Conservation (phyloP, 805 yeast genomes). For the Ogataea pini region DNA sequence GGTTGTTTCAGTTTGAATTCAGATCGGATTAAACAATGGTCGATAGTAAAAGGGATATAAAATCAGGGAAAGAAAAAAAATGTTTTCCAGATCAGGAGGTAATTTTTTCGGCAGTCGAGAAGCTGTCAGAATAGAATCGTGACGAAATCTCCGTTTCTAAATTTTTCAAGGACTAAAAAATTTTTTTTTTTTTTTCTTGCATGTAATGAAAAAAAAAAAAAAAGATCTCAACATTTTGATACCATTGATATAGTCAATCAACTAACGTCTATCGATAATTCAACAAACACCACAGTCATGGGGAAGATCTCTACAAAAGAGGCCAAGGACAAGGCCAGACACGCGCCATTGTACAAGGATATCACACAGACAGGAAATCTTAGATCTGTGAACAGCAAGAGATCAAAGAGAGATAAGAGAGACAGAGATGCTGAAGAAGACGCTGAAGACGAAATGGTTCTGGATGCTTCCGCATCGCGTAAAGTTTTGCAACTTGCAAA, state of each 20-base stretch:
- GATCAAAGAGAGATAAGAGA: slow-evolving; percentile 24
- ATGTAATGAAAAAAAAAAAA: slow-evolving; percentile 4
- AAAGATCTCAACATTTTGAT: neutral
- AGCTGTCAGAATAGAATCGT: slow-evolving; percentile 15
- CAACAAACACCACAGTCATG: slow-evolving; percentile 41
- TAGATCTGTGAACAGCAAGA: slow-evolving; percentile 39
- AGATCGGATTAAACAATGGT: neutral
- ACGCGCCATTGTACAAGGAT: slow-evolving; percentile 79
- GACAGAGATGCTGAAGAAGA: slow-evolving; percentile 43
- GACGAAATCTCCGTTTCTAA: slow-evolving; percentile 10
- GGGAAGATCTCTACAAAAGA: slow-evolving; percentile 61
- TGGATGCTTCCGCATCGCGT: slow-evolving; percentile 82
- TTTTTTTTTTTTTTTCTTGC: neutral
- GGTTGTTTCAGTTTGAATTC: neutral
- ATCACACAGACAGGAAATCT: slow-evolving; percentile 75
- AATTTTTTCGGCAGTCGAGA: slow-evolving; percentile 1
- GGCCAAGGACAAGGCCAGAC: slow-evolving; percentile 61
- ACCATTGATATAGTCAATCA: no score
- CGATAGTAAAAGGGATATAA: neutral
- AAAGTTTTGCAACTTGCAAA: slow-evolving; percentile 86
- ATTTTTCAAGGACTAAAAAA: slow-evolving; percentile 6
- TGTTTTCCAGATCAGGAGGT: neutral
- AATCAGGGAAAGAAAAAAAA: neutral
- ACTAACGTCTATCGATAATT: neutral
- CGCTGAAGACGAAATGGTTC: slow-evolving; percentile 57